Conservation (phyloP, 257 asterid species). For the Echites panduratus region DNA sequence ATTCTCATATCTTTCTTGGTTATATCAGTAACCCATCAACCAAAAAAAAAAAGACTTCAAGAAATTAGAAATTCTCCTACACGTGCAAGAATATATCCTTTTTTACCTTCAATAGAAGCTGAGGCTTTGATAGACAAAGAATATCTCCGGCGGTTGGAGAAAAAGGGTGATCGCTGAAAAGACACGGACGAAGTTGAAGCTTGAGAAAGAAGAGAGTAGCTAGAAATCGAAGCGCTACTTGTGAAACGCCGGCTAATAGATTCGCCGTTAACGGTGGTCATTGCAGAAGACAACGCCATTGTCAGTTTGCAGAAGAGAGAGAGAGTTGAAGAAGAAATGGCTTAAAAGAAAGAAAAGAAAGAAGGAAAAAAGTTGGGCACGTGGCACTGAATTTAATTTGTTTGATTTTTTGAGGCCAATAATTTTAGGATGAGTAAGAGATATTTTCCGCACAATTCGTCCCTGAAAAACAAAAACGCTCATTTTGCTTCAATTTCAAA, state of each 20-base stretch:
- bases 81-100: not conserved
- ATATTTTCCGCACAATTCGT: not conserved
- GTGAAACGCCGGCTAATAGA: not conserved
- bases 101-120: slow-evolving; percentile 52
- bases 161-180: slow-evolving; percentile 10
- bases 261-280: not conserved
- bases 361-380: too few relatives aligned
- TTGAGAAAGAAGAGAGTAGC: slow-evolving; percentile 4
- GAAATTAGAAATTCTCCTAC: not conserved
- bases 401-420: not conserved
- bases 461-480: too few relatives aligned
- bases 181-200: slow-evolving; percentile 16
- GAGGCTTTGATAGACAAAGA: slow-evolving; percentile 39
- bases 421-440: not conserved
- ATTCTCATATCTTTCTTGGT: slow-evolving; percentile 1
- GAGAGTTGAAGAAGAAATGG: not conserved
- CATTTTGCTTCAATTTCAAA: too few relatives aligned
- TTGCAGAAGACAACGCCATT: slow-evolving; percentile 8
- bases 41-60: not conserved
- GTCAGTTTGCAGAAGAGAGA: not conserved
- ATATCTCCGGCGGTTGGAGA: slow-evolving; percentile 21
- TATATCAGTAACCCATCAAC: slow-evolving; percentile 2
- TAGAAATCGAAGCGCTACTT: not conserved
- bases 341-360: not conserved
- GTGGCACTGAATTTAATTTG: not conserved